Conservation (phyloP, 345 rosid species). For the Salix caprea region DNA sequence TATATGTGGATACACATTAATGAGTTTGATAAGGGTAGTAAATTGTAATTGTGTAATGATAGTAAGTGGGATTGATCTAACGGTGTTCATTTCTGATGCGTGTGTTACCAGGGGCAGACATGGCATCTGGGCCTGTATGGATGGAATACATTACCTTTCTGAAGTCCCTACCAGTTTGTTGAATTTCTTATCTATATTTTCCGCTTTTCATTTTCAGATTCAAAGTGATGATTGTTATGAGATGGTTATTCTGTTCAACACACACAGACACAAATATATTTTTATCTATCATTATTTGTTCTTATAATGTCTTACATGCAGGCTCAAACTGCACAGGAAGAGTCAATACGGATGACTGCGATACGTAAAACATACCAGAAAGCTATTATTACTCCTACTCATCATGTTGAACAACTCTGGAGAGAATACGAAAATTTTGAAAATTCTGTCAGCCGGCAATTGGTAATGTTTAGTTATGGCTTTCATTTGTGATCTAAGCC, state of each 20-base stretch:
- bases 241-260: background rate
- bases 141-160: conserved; percentile 78
- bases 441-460: conserved; percentile 84
- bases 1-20: background rate
- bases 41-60: background rate
- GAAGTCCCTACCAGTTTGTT: conserved; percentile 73
- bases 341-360: conserved; percentile 73
- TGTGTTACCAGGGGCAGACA: conserved; percentile 69
- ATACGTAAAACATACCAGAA: conserved; percentile 78
- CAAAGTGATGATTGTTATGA: background rate
- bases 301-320: conserved; percentile 33
- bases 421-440: conserved; percentile 90
- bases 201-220: background rate
- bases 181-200: conserved; percentile 22
- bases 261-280: background rate
- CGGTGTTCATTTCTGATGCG: conserved; percentile 20
- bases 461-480: conserved; percentile 44
- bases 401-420: conserved; percentile 94
- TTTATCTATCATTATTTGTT: conserved; percentile 2
- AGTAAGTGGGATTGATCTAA: conserved; percentile 3
- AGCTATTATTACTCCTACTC: conserved; percentile 83
- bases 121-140: conserved; percentile 93
- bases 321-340: conserved; percentile 69
- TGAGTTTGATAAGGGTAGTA: too few relatives aligned
- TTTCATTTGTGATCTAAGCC: background rate